Base-by-base conservation (phyloP, 1,284 basidiomycete genomes). In the Nidula niveotomentosa region DNA sequence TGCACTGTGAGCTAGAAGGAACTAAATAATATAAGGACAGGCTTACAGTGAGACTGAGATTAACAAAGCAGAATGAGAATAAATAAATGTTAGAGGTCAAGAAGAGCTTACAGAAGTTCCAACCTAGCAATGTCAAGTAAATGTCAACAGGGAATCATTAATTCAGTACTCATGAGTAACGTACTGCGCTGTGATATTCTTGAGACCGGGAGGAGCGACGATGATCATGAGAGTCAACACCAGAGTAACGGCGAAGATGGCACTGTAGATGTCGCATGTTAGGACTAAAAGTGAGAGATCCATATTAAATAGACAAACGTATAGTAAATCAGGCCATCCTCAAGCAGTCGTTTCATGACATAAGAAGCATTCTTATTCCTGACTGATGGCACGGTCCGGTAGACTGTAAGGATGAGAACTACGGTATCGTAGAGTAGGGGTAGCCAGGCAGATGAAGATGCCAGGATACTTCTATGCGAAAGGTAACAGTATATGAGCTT, bases 241-340 rank as follows among this genome's bases (percentile, higher is more conserved):
- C 7, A 78, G 64, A 1, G 74, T 79, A 2, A 78, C 68, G 6
- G 67, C 57, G 56, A 77, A 77, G 34, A 80, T 79, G 5, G 73
- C 74, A 51, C 78, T 79, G 49, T 3, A 13, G 33, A 48, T 2
- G 3, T 10, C 3, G 13, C 10, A 47, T 30, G 23, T 48, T 30
- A 10, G 23, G 8, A 12, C 30, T 15, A 12, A 37, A 33, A 30
- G 48, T 37, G 36, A 17, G 15, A 48, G 10, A 10, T 35, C 17
- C 36, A 8, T 35, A 13, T 43, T n/a, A 13, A 37, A 30, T 30
- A 30, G 23, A 17, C 65, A n/a, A 49, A 76, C 77, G 72, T 71
- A 59, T 78, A 81, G 58, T 80, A 80, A 6, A 77, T 51, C 18
- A 79, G 49, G 4, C 78, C 79, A 55, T 79, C 76, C 56, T 71